Evolutionary conservation across 352 stramenopile genomes (phyloP).

Genomic region (Lagenidium sp.): DNA sequence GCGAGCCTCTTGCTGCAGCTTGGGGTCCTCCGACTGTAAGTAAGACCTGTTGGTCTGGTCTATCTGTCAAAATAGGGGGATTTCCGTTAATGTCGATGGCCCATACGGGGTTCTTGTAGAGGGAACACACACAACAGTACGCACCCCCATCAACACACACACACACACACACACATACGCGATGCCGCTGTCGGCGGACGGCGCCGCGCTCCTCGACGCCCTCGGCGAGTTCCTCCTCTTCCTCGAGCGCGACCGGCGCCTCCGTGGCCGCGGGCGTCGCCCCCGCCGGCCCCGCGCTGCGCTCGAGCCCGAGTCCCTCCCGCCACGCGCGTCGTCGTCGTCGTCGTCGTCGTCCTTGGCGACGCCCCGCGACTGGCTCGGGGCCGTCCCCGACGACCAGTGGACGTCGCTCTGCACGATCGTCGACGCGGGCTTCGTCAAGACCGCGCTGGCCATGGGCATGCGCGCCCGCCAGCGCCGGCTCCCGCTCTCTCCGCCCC

Average conservation of each 20-base stretch:
- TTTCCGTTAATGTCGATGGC: too few relatives aligned
- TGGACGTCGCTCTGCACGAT: constrained; percentile 54
- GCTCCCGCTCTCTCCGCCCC: constrained; percentile 8
- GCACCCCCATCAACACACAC: too few relatives aligned
- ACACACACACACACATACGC: neutral
- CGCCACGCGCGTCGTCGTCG: too few relatives aligned
- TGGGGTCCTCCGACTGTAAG: constrained; percentile 12
- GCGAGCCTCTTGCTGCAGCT: constrained; percentile 53
- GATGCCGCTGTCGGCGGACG: constrained; percentile 1
- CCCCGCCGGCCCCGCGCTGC: too few relatives aligned
- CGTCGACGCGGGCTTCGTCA: constrained; percentile 63
- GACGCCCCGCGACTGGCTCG: too few relatives aligned
- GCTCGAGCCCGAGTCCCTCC: too few relatives aligned
- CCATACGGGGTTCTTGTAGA: too few relatives aligned
- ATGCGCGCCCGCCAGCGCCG: constrained; percentile 15
- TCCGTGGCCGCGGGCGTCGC: neutral
- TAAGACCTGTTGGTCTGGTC: too few relatives aligned
- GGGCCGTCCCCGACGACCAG: constrained; percentile 22
- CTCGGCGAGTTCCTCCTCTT: constrained; percentile 54
- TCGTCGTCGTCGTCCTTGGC: too few relatives aligned
- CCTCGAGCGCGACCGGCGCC: constrained; percentile 10
- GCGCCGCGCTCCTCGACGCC: constrained; percentile 15
- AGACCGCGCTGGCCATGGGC: constrained; percentile 68
- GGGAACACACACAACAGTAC: too few relatives aligned
- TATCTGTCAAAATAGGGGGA: too few relatives aligned